Conservation (phyloP, 371 early-diverging fungal genomes). For the Actinomucor elegans region DNA sequence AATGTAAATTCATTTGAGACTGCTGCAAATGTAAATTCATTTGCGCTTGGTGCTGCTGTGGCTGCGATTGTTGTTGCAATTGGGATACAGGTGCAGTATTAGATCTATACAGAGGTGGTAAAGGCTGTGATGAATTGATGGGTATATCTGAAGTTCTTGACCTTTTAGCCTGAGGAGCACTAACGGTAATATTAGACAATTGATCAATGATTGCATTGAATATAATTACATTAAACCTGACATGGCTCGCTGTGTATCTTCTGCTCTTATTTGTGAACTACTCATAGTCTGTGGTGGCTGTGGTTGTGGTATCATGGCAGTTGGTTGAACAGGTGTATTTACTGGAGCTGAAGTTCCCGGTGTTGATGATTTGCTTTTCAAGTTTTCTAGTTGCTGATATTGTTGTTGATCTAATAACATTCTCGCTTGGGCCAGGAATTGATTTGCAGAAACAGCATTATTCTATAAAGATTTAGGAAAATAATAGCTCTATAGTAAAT, state of each 20-base stretch:
- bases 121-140: constrained; percentile 20
- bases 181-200: no score
- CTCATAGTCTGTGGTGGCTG: constrained; percentile 19
- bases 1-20: constrained; percentile 6
- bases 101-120: constrained; percentile 20
- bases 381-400: constrained; percentile 44
- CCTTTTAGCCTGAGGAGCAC: constrained; percentile 33
- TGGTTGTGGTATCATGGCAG: constrained; percentile 12
- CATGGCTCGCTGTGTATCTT: constrained; percentile 36
- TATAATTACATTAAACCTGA: constrained; percentile 28
- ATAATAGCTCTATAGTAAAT: background rate
- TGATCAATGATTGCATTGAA: background rate
- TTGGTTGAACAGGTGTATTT: constrained; percentile 6
- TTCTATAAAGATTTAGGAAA: constrained; percentile 14
- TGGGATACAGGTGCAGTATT: constrained; percentile 7
- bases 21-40: constrained; percentile 3
- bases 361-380: constrained; percentile 36
- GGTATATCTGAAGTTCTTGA: constrained; percentile 32
- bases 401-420: constrained; percentile 40
- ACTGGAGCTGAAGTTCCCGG: background rate
- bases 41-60: constrained; percentile 4
- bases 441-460: constrained; percentile 35
- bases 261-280: constrained; percentile 29
- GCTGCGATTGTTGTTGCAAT: background rate
- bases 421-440: constrained; percentile 41